Evolutionary conservation across 331 rosid species (phyloP).

Genomic region (Quercus phellos): DNA sequence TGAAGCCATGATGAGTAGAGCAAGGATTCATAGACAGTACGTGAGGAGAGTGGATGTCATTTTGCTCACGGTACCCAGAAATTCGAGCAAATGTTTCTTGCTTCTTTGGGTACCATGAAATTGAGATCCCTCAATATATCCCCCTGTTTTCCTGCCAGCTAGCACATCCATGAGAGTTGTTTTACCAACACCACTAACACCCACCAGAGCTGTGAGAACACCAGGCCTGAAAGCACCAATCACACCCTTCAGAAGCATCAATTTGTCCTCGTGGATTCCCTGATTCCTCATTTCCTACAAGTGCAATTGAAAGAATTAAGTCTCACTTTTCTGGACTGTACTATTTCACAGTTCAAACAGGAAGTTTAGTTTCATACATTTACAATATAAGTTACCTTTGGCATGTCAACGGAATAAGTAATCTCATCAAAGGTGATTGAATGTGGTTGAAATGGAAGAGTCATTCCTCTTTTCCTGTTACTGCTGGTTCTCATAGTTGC

Average conservation of each 20-base stretch:
- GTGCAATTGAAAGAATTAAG: background rate
- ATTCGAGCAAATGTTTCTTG: conserved; percentile 20
- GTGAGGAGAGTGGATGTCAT: too few relatives aligned
- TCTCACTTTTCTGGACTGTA: background rate
- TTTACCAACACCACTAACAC: conserved; percentile 94
- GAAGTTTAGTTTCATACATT: background rate
- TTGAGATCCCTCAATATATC: conserved; percentile 38
- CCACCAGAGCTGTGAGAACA: conserved; percentile 31
- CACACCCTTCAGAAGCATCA: conserved; percentile 25
- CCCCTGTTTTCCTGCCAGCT: conserved; percentile 54
- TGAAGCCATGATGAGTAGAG: conserved; percentile 60
- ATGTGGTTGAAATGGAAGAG: conserved; percentile 49
- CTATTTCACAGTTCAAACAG: background rate
- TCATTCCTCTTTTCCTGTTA: conserved; percentile 34
- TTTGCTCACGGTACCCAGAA: too few relatives aligned
- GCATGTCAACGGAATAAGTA: too few relatives aligned
- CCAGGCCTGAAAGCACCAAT: too few relatives aligned
- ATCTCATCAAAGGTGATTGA: conserved; percentile 33
- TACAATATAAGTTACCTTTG: conserved; percentile 19
- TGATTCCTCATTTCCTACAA: conserved; percentile 48
- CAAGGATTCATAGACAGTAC: conserved; percentile 31
- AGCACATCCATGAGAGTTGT: conserved; percentile 69
- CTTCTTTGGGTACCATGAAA: conserved; percentile 49
- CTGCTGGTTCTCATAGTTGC: background rate
- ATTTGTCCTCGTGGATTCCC: conserved; percentile 26